Conservation (phyloP, 2,329 filamentous ascomycete genomes). For the Colletotrichum phormii region DNA sequence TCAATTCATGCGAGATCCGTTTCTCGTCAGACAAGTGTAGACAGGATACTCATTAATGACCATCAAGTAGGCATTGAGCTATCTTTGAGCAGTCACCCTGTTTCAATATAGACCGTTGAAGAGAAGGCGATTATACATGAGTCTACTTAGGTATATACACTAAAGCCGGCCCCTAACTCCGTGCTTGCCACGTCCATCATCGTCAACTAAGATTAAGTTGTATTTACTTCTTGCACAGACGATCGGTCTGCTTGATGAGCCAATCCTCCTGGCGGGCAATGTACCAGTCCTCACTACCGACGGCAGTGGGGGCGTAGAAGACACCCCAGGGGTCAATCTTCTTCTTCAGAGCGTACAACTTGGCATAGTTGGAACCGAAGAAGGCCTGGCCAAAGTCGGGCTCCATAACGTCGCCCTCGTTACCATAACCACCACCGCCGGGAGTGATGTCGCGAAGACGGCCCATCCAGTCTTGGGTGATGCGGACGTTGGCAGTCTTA, state of each 20-base stretch:
- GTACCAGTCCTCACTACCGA: conserved; percentile 44
- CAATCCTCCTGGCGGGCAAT: conserved; percentile 37
- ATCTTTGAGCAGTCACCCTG: too few species aligned
- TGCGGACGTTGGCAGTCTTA: conserved; percentile 41
- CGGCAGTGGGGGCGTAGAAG: conserved; percentile 44
- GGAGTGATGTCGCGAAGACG: conserved; percentile 44
- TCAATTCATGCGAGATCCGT: too few species aligned
- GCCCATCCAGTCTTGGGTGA: conserved; percentile 46
- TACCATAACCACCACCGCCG: conserved; percentile 43
- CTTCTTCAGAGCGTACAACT: conserved; percentile 44
- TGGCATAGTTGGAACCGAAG: conserved; percentile 45
- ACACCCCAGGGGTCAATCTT: conserved; percentile 45
- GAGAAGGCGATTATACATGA: background rate
- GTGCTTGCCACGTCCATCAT: background rate
- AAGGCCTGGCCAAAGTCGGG: conserved; percentile 45
- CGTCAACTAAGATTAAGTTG: background rate
- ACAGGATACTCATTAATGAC: too few species aligned
- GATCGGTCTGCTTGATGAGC: conserved; percentile 33
- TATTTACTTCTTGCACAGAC: conserved; percentile 25
- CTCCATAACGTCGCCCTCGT: conserved; percentile 47
- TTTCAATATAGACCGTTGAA: background rate
- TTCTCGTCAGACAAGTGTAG: too few species aligned
- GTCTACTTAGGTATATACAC: background rate
- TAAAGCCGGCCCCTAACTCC: background rate
- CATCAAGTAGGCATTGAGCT: too few species aligned